Evolutionary conservation across 352 stramenopile species (phyloP).

Genomic region (Phytophthora constricta): DNA sequence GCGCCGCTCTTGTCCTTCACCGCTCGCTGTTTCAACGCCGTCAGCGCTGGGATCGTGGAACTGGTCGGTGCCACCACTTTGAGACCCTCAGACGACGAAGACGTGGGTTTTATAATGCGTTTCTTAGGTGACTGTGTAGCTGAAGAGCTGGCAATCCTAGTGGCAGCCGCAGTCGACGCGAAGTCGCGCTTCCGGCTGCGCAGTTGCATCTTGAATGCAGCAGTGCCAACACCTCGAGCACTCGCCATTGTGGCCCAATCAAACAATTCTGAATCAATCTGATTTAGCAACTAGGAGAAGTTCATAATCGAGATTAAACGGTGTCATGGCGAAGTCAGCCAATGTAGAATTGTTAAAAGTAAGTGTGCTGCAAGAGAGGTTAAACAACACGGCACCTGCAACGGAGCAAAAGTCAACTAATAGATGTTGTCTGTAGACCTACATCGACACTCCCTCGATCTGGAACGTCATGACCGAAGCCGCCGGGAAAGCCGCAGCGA

Average conservation of each 20-base stretch:
- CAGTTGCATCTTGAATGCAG: constrained; percentile 43
- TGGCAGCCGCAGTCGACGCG: constrained; percentile 6
- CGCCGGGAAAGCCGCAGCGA: constrained; percentile 27
- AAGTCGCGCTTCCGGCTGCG: constrained; percentile 47
- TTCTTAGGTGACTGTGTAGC: constrained; percentile 17
- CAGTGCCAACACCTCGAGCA: constrained; percentile 9
- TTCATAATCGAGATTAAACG: background rate
- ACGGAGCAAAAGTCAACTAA: background rate
- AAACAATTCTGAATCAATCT: background rate
- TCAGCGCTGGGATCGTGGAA: constrained; percentile 34
- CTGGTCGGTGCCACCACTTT: constrained; percentile 4
- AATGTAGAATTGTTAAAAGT: too few relatives aligned
- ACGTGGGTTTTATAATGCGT: constrained; percentile 12
- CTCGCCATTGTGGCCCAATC: constrained; percentile 18
- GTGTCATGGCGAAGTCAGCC: too few relatives aligned
- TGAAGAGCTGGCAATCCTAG: background rate
- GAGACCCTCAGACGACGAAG: constrained; percentile 6
- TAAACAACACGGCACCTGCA: background rate
- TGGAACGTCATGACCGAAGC: constrained; percentile 33
- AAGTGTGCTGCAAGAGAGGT: background rate
- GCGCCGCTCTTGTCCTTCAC: constrained; percentile 11
- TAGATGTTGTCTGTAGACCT: constrained; percentile 3
- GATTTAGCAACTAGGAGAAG: background rate
- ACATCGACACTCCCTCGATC: constrained; percentile 28
- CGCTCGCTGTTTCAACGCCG: constrained; percentile 34